Base-by-base conservation (phyloP, 2,329 filamentous ascomycete genomes). In the Microascus cirrosus region DNA sequence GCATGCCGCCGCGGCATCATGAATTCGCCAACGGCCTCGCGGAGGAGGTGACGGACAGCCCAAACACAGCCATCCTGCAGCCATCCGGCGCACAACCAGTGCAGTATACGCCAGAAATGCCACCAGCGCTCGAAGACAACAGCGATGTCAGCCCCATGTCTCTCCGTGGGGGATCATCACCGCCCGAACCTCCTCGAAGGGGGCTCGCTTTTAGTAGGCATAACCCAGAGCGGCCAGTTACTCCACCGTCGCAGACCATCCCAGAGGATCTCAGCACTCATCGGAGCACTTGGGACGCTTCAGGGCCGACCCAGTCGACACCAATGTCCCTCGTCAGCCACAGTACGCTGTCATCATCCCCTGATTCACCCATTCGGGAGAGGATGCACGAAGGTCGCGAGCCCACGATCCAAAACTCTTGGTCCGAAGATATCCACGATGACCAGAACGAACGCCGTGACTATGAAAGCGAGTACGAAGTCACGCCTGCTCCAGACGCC, bases 311-410 rank as follows among this genome's bases (percentile, higher is more conserved):
- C 15, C 39, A 55, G 20, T 58, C 20, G 66, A 68, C 1, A 70
- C 71, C 56, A 0, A 64, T 65, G 52, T 74, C 71, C 1, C 51
- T 68, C 20, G 66, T 63, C 52, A 73, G 70, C 63, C 67, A 68
- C 45, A 69, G 65, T 25, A 72, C 70, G 1, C 54, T 71, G 2
- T 70, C 70, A 12, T 70, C 72, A 0, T 60, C 66, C 0, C 65
- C 68, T 0, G 65, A 67, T 0, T 71, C 71, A 2, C 70, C 69
- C 1, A 58, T 64, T 7, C 66, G 65, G 57, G 63, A 64, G 1
- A 59, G 64, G 1, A 56, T 64, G 28, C 60, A 57, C 15, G 66
- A 67, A 53, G 67, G 64, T 45, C 66, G 67, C 59, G 71, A 71
- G 54, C 69, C 70, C 0, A 63, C 62, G 22, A 68, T 71, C 50